Percentiles rank a stretch among this genome's conserved stretches.
Conservation (phyloP, 2,329 filamentous ascomycete genomes). For the Microsporum ferrugineum region DNA sequence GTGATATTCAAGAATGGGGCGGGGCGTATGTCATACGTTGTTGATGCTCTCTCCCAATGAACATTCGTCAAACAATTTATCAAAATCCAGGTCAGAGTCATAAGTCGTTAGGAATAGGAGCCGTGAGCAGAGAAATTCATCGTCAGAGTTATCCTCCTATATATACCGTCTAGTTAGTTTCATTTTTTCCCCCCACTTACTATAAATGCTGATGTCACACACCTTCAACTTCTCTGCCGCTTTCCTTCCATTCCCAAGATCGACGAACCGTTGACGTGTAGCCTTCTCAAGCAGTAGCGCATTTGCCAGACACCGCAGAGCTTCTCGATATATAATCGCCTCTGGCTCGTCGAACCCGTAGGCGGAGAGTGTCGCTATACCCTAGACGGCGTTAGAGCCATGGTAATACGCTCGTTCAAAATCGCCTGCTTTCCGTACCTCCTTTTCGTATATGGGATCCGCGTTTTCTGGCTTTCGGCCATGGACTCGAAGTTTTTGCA, state of each 20-base stretch:
- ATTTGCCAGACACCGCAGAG: slow-evolving; percentile 74
- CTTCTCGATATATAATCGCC: slow-evolving; percentile 57
- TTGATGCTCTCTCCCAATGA: slow-evolving; percentile 57
- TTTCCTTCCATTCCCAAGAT: slow-evolving; percentile 55
- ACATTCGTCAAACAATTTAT: slow-evolving; percentile 53
- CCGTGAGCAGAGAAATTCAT: slow-evolving; percentile 75
- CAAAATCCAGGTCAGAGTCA: slow-evolving; percentile 56
- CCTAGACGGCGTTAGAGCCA: slow-evolving; percentile 39
- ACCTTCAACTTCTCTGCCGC: slow-evolving; percentile 59
- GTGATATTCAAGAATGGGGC: background rate
- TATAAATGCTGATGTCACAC: slow-evolving; percentile 7
- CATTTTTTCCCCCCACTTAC: background rate
- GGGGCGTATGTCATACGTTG: slow-evolving; percentile 25
- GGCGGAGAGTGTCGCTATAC: slow-evolving; percentile 58
- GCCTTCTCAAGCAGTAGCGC: slow-evolving; percentile 58
- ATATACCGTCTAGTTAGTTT: background rate
- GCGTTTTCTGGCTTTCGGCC: slow-evolving; percentile 61
- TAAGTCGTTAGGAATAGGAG: slow-evolving; percentile 75
- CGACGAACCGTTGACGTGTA: slow-evolving; percentile 61
- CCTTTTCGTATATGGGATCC: slow-evolving; percentile 71
- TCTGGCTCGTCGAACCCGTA: slow-evolving; percentile 62
- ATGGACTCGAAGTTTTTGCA: slow-evolving; percentile 61
- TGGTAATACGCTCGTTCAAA: background rate
- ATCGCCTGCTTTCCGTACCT: slow-evolving; percentile 40
- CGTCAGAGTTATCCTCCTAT: slow-evolving; percentile 58